Percentiles rank a stretch among this genome's conserved stretches.
Conservation (phyloP, 2,329 filamentous ascomycete genomes). For the Alternaria angustiovoidea region DNA sequence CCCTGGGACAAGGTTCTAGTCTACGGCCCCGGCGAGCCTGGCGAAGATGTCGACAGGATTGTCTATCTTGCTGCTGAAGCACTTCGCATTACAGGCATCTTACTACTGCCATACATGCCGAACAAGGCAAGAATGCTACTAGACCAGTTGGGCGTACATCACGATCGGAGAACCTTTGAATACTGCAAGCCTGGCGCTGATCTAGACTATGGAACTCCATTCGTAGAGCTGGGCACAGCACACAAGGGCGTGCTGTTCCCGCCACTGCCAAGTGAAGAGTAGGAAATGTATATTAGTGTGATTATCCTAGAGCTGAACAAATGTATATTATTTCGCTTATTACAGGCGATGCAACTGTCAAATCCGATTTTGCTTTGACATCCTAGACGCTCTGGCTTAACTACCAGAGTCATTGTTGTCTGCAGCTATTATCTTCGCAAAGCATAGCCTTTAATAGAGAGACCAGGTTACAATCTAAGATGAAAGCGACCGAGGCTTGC, state of each 20-base stretch:
- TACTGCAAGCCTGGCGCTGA: slow-evolving; percentile 72
- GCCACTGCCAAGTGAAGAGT: slow-evolving; percentile 39
- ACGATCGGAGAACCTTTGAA: slow-evolving; percentile 67
- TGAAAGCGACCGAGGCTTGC: not conserved
- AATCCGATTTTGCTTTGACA: not conserved
- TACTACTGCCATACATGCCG: slow-evolving; percentile 92
- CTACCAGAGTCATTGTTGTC: not conserved
- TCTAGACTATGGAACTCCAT: slow-evolving; percentile 69
- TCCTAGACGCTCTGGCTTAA: not conserved
- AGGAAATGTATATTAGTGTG: slow-evolving; percentile 5
- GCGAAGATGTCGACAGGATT: slow-evolving; percentile 51
- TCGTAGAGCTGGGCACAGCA: slow-evolving; percentile 52
- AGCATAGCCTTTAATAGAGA: not conserved
- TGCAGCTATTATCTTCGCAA: not conserved
- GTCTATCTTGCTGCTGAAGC: slow-evolving; percentile 79
- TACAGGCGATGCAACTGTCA: not conserved
- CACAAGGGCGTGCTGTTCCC: slow-evolving; percentile 63
- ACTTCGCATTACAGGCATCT: slow-evolving; percentile 79
- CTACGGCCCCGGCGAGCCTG: slow-evolving; percentile 37
- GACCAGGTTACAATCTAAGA: not conserved
- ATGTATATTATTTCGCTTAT: not conserved
- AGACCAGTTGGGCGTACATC: slow-evolving; percentile 76
- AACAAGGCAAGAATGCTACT: slow-evolving; percentile 75
- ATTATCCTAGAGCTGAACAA: not conserved
- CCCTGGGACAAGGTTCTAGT: slow-evolving; percentile 71